phyloP scores from a whole-genome alignment of 2,329 filamentous ascomycete genomes.

The Fusarium incarnatum region DNA sequence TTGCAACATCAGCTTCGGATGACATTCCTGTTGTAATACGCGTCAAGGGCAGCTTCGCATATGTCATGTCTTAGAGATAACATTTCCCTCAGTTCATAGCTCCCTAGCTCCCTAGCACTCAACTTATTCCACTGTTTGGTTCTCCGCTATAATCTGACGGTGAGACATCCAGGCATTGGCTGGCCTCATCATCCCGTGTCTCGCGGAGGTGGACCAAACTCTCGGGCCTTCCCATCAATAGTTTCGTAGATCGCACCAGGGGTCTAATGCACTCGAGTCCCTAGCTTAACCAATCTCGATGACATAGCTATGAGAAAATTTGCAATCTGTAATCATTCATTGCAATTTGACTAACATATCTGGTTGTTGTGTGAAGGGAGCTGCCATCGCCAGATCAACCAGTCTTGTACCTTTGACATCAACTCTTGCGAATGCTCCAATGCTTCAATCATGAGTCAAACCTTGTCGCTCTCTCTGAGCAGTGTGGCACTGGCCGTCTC shows the following conservation, averaged over 20 bases:
- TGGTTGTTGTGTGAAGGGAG: background rate
- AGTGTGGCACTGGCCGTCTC: constrained; percentile 49
- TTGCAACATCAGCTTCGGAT: too few relatives aligned
- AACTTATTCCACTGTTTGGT: background rate
- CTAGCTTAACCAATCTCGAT: background rate
- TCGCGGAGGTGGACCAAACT: background rate
- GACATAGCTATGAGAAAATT: background rate
- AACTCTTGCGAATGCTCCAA: background rate
- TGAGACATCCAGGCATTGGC: background rate
- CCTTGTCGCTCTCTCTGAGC: constrained; percentile 34
- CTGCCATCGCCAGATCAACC: background rate
- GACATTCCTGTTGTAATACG: background rate
- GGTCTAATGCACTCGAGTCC: too few relatives aligned
- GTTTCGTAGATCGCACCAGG: background rate
- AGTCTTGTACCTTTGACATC: background rate
- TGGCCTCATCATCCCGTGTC: background rate
- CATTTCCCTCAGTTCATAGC: fast-evolving
- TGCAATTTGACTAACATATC: background rate
- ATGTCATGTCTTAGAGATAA: background rate
- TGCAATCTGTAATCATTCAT: background rate
- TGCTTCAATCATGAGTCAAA: constrained; percentile 1
- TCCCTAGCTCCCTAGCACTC: background rate
- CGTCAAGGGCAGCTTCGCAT: background rate
- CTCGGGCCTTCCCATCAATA: background rate
- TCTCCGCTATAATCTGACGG: background rate